Conservation (phyloP, 495 filamentous ascomycete species). For the Oidiodendron maius region DNA sequence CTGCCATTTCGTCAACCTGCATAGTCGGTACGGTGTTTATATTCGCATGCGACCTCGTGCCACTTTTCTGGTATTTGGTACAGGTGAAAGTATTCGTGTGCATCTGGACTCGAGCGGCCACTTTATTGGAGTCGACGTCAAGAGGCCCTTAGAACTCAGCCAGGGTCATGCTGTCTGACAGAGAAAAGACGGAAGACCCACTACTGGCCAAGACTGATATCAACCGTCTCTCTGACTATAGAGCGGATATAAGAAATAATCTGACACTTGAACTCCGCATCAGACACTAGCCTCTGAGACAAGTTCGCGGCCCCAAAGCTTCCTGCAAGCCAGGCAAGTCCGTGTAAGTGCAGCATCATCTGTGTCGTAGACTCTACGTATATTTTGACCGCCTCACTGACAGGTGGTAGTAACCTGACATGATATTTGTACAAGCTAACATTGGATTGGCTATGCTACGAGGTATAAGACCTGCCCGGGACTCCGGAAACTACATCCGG, state of each 20-base stretch:
- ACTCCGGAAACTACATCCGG: too few relatives aligned
- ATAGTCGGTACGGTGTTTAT: too few relatives aligned
- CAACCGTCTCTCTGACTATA: slow-evolving; percentile 9
- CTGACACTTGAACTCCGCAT: slow-evolving; percentile 7
- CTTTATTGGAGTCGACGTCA: slow-evolving; percentile 8
- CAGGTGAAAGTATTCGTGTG: slow-evolving; percentile 9
- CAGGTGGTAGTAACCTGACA: too few relatives aligned
- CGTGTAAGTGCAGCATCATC: slow-evolving; percentile 12
- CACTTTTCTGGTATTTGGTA: slow-evolving; percentile 11
- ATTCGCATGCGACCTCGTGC: background rate
- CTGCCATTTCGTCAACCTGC: too few relatives aligned
- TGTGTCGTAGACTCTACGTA: slow-evolving; percentile 8
- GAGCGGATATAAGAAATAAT: slow-evolving; percentile 10
- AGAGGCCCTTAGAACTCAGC: slow-evolving; percentile 11
- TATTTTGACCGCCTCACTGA: too few relatives aligned
- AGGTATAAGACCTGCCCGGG: too few relatives aligned
- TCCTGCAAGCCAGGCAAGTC: slow-evolving; percentile 11
- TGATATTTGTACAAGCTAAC: too few relatives aligned
- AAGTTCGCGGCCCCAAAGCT: slow-evolving; percentile 7
- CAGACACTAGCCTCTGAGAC: slow-evolving; percentile 6
- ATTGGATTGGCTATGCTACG: too few relatives aligned
- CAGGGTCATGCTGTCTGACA: slow-evolving; percentile 5
- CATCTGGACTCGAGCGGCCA: slow-evolving; percentile 10
- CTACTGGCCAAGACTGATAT: slow-evolving; percentile 11
- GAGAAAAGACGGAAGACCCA: slow-evolving; percentile 4